Evolutionary conservation across 2,329 filamentous ascomycete genomes (phyloP).

Genomic region (Aureobasidium sp.): DNA sequence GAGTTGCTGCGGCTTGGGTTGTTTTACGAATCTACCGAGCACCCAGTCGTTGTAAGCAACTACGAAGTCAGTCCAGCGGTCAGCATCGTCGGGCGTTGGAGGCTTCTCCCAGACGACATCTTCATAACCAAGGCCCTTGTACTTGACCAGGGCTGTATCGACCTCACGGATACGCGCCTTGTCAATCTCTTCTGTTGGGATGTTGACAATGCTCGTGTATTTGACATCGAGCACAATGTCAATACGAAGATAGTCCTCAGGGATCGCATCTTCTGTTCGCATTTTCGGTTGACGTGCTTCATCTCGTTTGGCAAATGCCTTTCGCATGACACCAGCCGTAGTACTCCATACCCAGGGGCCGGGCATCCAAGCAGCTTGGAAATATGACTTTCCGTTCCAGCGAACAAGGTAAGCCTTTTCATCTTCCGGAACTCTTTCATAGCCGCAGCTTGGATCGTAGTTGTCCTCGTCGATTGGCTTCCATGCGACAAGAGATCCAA

Average conservation of each 20-base stretch:
- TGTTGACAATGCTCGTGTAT: conserved; percentile 51
- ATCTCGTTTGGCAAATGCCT: conserved; percentile 66
- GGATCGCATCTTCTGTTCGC: conserved; percentile 68
- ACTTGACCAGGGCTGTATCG: conserved; percentile 72
- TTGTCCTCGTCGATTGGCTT: conserved; percentile 55
- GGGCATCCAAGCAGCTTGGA: conserved; percentile 75
- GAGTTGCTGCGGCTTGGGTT: conserved; percentile 47
- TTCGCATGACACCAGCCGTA: conserved; percentile 54
- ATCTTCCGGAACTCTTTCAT: conserved; percentile 56
- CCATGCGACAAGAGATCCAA: conserved; percentile 81
- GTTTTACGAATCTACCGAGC: conserved; percentile 63
- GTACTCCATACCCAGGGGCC: conserved; percentile 82
- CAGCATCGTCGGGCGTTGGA: conserved; percentile 54
- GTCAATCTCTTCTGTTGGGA: conserved; percentile 59
- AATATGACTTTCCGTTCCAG: conserved; percentile 75
- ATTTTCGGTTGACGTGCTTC: conserved; percentile 55
- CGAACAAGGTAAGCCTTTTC: conserved; percentile 90
- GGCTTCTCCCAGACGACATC: conserved; percentile 85
- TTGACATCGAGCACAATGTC: conserved; percentile 84
- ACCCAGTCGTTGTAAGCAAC: conserved; percentile 82
- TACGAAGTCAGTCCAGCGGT: conserved; percentile 70
- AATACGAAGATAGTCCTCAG: conserved; percentile 73
- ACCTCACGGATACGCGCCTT: conserved; percentile 64
- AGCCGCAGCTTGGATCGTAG: conserved; percentile 45
- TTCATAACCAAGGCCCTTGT: conserved; percentile 83